Evolutionary conservation across 2,329 filamentous ascomycete species (phyloP), one percentile per base, ranked within the genome.

Genomic region (Botrytis tulipae): DNA sequence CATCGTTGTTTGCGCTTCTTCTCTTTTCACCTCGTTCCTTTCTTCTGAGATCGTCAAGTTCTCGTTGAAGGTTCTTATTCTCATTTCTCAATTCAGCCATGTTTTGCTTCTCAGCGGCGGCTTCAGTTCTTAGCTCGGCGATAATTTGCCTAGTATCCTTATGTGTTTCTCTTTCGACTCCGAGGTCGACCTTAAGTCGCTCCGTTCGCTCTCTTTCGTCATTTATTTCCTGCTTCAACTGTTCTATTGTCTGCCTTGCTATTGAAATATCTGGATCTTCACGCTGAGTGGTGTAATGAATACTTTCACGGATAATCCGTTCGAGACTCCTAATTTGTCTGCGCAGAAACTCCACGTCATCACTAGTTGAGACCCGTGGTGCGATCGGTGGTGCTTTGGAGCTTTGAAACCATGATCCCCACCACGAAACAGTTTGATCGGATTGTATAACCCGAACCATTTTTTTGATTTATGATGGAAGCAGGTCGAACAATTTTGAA

Each of bases 311-410:
- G 9, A 61, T 25, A 14, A 6, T 25, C 10, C 59, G 59, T 35
- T 61, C 32, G 59, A 61, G 59, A 32, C 59, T 61, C 14, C 59
- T 61, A 7, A 61, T 61, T 61, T 61, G 59, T 37, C 59, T 61
- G 32, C 59, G 59, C 32, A 61, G 32, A n/a, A 37, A 61, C 32
- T 61, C 59, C 22, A 61, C 59, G 20, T 61, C 59, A 37, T 61
- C 59, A 37, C 10, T 61, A 22, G 59, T 61, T 37, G 59, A 61
- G 29, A 61, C 32, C 32, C 59, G 32, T 61, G 59, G 59, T 37
- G 59, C 10, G 3, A 40, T 25, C 1, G 18, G 32, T 61, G 59
- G 35, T 61, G 59, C 32, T 25, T 61, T 61, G 32, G 59, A 40
- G 29, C 32, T 22, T 40, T 25, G 32, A 37, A 61, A 61, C 59